Evolutionary conservation across 2,329 filamentous ascomycete genomes (phyloP).

Genomic region (Fusarium udum): DNA sequence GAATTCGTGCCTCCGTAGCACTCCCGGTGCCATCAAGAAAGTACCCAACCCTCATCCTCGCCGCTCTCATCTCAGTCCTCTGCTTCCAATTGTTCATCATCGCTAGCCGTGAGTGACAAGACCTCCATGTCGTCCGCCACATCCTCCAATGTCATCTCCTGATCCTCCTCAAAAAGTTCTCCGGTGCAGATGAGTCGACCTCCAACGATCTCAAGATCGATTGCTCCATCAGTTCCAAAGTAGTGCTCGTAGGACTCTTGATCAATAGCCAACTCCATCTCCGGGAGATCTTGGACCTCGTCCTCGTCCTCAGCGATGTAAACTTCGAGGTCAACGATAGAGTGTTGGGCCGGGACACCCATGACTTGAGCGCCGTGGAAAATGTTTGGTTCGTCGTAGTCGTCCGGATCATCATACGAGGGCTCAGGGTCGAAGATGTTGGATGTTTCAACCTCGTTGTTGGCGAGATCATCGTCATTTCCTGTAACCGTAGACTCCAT

Average conservation of each 20-base stretch:
- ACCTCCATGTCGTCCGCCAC: not conserved
- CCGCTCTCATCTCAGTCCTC: too few species aligned
- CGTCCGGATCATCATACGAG: slow-evolving; percentile 35
- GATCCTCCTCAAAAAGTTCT: slow-evolving; percentile 17
- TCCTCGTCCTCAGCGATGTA: slow-evolving; percentile 43
- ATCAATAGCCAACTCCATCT: slow-evolving; percentile 46
- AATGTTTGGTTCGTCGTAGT: slow-evolving; percentile 33
- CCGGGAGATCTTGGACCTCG: slow-evolving; percentile 40
- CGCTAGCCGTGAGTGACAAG: not conserved
- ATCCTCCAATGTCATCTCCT: not conserved
- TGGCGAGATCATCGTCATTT: not conserved
- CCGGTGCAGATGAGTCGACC: slow-evolving; percentile 33
- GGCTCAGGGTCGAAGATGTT: slow-evolving; percentile 36
- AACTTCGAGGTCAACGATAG: slow-evolving; percentile 44
- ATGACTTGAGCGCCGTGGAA: slow-evolving; percentile 44
- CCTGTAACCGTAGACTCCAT: not conserved
- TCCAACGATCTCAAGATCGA: slow-evolving; percentile 44
- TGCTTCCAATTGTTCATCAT: not conserved
- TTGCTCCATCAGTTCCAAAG: slow-evolving; percentile 30
- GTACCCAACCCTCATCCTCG: not conserved
- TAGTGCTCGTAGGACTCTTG: slow-evolving; percentile 39
- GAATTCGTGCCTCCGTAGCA: not conserved
- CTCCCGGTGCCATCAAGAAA: not conserved
- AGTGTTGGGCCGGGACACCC: not conserved
- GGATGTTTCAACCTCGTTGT: slow-evolving; percentile 26